These are phyloP conservation scores for Backusella circina DNA, from an alignment of 192 early-diverging fungal species.

Conservation along the genomic window DNA sequence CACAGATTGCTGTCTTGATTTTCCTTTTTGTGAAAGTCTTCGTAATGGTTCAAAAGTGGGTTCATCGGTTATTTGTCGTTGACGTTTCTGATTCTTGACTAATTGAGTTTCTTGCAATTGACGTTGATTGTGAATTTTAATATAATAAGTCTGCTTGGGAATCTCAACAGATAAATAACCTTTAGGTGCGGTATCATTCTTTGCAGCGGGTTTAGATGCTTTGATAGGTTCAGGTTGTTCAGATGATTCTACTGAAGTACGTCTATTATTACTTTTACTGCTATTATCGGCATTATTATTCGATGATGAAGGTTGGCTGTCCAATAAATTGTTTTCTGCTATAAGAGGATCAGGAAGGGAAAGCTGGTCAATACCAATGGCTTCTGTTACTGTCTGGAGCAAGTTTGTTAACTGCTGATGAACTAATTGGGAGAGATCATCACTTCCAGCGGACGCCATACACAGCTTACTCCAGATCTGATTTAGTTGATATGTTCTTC, in stretches of 20 bases:
- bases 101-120: conserved; percentile 9
- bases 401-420: background rate
- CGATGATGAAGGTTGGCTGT: background rate
- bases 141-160: conserved; percentile 20
- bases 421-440: conserved; percentile 27
- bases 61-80: background rate
- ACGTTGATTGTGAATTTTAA: conserved; percentile 22
- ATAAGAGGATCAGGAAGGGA: background rate
- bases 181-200: background rate
- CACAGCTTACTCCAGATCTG: conserved; percentile 45
- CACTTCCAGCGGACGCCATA: conserved; percentile 29
- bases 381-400: conserved; percentile 2
- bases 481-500: conserved; percentile 42
- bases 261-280: background rate
- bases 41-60: background rate
- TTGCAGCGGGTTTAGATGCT: background rate
- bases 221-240: background rate
- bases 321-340: background rate
- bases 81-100: background rate
- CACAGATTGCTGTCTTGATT: background rate
- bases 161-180: conserved; percentile 17
- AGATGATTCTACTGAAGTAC: background rate
- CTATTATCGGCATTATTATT: background rate
- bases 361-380: conserved; percentile 5
- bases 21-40: background rate